phyloP scores from a whole-genome alignment of 1,284 basidiomycete genomes.

The Microbotryum silenes-acaulis region DNA sequence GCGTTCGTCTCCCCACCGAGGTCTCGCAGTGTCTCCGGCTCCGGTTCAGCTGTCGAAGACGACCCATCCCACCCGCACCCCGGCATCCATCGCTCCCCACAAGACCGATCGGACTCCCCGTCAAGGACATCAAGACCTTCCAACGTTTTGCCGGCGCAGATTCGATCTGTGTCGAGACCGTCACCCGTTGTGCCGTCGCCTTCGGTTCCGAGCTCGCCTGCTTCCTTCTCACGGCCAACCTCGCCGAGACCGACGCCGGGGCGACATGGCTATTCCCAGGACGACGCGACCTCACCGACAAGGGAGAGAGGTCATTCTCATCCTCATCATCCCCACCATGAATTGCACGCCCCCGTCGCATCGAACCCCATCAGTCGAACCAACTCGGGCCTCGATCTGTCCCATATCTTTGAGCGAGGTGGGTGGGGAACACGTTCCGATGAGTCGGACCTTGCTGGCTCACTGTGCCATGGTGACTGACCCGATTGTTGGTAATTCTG shows the following conservation, averaged over 20 bases:
- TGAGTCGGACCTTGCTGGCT: background rate
- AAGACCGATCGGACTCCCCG: background rate
- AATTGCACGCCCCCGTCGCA: background rate
- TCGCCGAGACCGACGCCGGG: background rate
- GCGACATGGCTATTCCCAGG: background rate
- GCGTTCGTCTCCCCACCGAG: too few species aligned
- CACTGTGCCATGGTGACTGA: background rate
- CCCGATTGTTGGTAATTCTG: too few species aligned
- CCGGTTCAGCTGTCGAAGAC: too few species aligned
- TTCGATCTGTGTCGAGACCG: background rate
- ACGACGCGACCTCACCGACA: background rate
- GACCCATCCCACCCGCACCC: too few species aligned
- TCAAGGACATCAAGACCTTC: background rate
- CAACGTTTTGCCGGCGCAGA: background rate
- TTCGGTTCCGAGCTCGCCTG: slow-evolving; percentile 4
- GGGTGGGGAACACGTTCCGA: background rate
- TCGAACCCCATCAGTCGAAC: background rate
- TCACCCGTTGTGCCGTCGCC: slow-evolving; percentile 3
- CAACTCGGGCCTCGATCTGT: slow-evolving; percentile 19
- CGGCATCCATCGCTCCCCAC: too few species aligned
- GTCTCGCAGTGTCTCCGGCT: too few species aligned
- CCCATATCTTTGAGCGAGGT: slow-evolving; percentile 33
- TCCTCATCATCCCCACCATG: background rate
- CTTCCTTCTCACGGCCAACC: slow-evolving; percentile 6
- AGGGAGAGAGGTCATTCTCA: background rate